phyloP scores from a whole-genome alignment of 2,329 filamentous ascomycete genomes.

The Trichoderma arundinaceum region DNA sequence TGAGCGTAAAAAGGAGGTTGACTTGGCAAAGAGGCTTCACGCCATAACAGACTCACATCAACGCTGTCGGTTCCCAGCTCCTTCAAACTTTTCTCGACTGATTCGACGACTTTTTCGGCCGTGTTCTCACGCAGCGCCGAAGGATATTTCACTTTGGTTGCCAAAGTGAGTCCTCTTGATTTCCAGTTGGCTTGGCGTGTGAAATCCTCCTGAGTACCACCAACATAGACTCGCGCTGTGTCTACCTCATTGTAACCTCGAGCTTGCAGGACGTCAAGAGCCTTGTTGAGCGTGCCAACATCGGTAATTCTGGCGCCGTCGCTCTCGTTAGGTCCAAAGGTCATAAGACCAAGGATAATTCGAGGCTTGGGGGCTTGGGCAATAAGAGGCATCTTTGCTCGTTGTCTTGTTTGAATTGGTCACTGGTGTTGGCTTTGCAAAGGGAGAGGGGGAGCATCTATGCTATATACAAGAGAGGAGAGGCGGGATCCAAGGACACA shows the following conservation, averaged over 20 bases:
- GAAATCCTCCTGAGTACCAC: conserved; percentile 76
- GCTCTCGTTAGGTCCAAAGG: conserved; percentile 70
- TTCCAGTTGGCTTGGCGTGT: conserved; percentile 78
- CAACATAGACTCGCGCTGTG: conserved; percentile 77
- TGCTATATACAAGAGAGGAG: conserved; percentile 6
- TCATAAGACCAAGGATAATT: conserved; percentile 86
- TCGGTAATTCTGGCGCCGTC: conserved; percentile 74
- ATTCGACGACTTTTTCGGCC: conserved; percentile 66
- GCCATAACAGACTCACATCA: conserved; percentile 57
- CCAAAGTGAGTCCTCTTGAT: conserved; percentile 75
- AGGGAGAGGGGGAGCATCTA: background rate
- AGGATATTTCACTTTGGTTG: conserved; percentile 78
- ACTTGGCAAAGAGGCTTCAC: background rate
- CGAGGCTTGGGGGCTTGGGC: conserved; percentile 60
- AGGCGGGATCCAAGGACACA: background rate
- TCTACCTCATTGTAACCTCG: conserved; percentile 85
- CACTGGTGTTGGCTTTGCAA: background rate
- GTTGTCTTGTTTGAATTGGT: background rate
- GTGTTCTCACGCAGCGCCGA: conserved; percentile 62
- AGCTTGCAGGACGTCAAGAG: conserved; percentile 76
- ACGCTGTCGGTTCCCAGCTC: conserved; percentile 75
- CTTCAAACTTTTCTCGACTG: conserved; percentile 69
- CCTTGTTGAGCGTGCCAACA: conserved; percentile 68
- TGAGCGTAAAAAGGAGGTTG: background rate
- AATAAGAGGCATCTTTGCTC: conserved; percentile 53